Base-by-base conservation (phyloP, 768 basidiomycete genomes). In the Trametes sanguinea region DNA sequence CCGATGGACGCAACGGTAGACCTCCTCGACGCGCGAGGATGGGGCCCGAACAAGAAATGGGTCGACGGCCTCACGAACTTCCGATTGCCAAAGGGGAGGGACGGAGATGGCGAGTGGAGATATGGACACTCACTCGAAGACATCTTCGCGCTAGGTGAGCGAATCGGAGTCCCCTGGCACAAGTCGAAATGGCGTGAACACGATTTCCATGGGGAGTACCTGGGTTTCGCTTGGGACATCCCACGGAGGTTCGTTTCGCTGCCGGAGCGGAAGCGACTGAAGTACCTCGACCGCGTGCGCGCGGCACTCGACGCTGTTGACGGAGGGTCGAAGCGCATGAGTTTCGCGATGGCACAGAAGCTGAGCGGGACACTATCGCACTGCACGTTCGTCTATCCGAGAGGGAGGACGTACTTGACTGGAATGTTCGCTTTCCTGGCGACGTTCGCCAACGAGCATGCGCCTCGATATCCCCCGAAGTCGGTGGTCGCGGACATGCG, bases 211-310 rank as follows among this genome's bases (percentile, higher is more conserved):
- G 62, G 70, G 14, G 60, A 45, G 3, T 78, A 72, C 57, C 53
- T 74, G 11, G 73, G 74, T n/a, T 76, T 76, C 57, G 37, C 59
- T 0, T 76, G 74, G 74, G 65, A 76, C 57, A 54, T 79, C 9
- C 45, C 40, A 1, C 3, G 35, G 0, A 65, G 65, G 10, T 57
- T 39, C 0, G 75, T 80, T 2, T 64, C 65, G 4, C 69, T 79
- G 8, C 74, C 75, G 0, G 68, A 73, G 16, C 43, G 51, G 14
- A 78, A 77, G 53, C 60, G 70, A 1, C 0, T 51, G 0, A 74
- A 73, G 46, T 72, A 72, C 53, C 63, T 70, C 4, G 46, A 14
- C 1, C 48, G 67, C 17, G 57, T 68, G 2, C 27, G 37, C 3
- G 32, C 22, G 6, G 71, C 72, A 44, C 56, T 75, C 2, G 48